Conservation (phyloP, 1,139 yeast genomes). For the Suhomyces yuchorum region DNA sequence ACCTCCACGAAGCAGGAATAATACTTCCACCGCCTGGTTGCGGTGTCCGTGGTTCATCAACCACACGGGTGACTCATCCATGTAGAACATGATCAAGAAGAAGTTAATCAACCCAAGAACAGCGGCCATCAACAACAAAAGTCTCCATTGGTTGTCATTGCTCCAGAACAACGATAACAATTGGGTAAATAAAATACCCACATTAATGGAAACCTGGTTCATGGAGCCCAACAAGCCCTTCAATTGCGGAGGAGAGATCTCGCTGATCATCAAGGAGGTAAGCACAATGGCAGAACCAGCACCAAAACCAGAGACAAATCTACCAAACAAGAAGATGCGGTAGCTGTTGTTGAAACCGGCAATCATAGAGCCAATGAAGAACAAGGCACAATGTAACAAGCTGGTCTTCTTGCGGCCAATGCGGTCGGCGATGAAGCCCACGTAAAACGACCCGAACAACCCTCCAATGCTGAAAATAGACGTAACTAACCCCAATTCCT, state of each 20-base stretch:
- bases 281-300: conserved; percentile 88
- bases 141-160: conserved; percentile 69
- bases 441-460: conserved; percentile 69
- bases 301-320: conserved; percentile 78
- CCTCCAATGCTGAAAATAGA: conserved; percentile 89
- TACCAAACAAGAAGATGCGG: conserved; percentile 56
- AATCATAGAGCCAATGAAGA: conserved; percentile 66
- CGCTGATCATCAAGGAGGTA: conserved; percentile 79
- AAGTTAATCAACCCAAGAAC: conserved; percentile 54
- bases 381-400: conserved; percentile 56
- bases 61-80: conserved; percentile 91
- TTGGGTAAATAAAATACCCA: conserved; percentile 84
- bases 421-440: conserved; percentile 68
- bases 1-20: conserved; percentile 46
- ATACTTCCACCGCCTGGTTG: conserved; percentile 36
- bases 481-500: conserved; percentile 77
- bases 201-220: conserved; percentile 82
- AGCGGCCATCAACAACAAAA: conserved; percentile 61
- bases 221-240: conserved; percentile 84
- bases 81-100: conserved; percentile 40
- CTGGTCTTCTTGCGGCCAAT: conserved; percentile 67
- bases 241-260: conserved; percentile 66
- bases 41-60: conserved; percentile 42
- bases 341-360: conserved; percentile 56
- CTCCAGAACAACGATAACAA: conserved; percentile 69